phyloP scores from a whole-genome alignment of 495 filamentous ascomycete genomes.

The Mycothermus thermophilus region DNA sequence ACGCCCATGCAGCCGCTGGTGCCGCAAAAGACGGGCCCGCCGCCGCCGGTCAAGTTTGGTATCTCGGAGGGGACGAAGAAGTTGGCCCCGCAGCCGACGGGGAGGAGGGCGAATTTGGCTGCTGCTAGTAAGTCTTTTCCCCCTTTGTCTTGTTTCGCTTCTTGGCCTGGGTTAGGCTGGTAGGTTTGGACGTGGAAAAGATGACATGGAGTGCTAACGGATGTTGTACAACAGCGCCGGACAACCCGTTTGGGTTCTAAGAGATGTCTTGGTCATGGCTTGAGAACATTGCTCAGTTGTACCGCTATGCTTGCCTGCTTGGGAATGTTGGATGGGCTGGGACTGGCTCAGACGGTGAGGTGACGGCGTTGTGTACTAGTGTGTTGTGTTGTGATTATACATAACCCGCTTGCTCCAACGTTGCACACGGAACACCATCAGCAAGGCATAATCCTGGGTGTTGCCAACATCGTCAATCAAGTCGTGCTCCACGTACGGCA shows the following conservation, averaged over 20 bases:
- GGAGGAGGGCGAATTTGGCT: constrained; percentile 72
- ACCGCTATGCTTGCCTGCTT: no score
- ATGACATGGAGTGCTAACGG: constrained; percentile 1
- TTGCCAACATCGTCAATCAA: no score
- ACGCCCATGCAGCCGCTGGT: constrained; percentile 38
- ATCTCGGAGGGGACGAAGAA: constrained; percentile 57
- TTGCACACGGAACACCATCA: no score
- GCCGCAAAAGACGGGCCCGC: constrained; percentile 87
- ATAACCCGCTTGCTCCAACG: not conserved
- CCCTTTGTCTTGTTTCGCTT: constrained; percentile 9
- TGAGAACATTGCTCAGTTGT: not conserved
- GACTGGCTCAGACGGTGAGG: not conserved
- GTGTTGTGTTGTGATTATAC: not conserved
- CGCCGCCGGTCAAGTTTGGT: constrained; percentile 81
- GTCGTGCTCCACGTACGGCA: no score
- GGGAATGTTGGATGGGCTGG: not conserved
- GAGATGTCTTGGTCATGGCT: not conserved
- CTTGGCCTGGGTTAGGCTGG: not conserved
- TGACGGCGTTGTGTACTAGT: not conserved
- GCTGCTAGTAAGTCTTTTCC: constrained; percentile 78
- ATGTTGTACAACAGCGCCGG: constrained; percentile 6
- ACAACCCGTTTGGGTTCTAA: constrained; percentile 17
- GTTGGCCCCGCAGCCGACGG: constrained; percentile 78
- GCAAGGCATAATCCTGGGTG: no score
- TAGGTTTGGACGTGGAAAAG: not conserved